These are phyloP conservation scores for Fusarium nodosum DNA, from an alignment of 2,329 filamentous ascomycete species.

Conservation along the genomic window DNA sequence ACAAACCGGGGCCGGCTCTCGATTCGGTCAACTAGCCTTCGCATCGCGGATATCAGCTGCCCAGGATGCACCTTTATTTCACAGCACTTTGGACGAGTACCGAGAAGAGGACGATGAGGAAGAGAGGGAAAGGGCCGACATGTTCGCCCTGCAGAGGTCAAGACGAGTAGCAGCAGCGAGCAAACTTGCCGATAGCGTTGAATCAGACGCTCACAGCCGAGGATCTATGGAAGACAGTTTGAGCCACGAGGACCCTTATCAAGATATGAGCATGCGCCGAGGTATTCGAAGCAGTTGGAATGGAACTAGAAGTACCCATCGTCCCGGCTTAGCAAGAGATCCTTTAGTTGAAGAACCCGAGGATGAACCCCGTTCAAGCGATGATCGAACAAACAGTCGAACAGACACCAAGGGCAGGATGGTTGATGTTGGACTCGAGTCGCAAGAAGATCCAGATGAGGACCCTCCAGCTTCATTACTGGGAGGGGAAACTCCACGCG, in stretches of 20 bases:
- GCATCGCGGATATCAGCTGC: conserved; percentile 78
- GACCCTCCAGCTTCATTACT: conserved; percentile 73
- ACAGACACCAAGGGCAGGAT: conserved; percentile 72
- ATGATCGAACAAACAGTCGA: conserved; percentile 51
- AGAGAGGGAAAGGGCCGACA: conserved; percentile 90
- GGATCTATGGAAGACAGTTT: conserved; percentile 55
- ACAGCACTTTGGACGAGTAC: conserved; percentile 90
- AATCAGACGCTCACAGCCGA: conserved; percentile 71
- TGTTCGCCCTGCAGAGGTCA: conserved; percentile 91
- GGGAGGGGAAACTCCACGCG: conserved; percentile 62
- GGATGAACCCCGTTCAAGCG: conserved; percentile 56
- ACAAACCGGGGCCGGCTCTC: conserved; percentile 77
- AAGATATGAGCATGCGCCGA: conserved; percentile 62
- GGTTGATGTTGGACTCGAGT: conserved; percentile 89
- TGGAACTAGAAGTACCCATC: conserved; percentile 62
- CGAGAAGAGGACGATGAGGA: conserved; percentile 94
- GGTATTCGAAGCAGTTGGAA: conserved; percentile 77
- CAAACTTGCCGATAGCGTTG: conserved; percentile 86
- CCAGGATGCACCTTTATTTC: conserved; percentile 92
- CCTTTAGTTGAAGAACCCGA: conserved; percentile 59
- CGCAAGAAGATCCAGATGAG: conserved; percentile 68
- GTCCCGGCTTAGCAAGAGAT: conserved; percentile 48
- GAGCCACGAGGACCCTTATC: conserved; percentile 55
- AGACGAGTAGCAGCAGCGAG: conserved; percentile 88
- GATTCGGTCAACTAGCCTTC: conserved; percentile 80